A percentile compares a stretch with the other conserved stretches of the same genome.
Evolutionary conservation across 169 alveolate species (phyloP).

Genomic region (Miamiensis avidus): DNA sequence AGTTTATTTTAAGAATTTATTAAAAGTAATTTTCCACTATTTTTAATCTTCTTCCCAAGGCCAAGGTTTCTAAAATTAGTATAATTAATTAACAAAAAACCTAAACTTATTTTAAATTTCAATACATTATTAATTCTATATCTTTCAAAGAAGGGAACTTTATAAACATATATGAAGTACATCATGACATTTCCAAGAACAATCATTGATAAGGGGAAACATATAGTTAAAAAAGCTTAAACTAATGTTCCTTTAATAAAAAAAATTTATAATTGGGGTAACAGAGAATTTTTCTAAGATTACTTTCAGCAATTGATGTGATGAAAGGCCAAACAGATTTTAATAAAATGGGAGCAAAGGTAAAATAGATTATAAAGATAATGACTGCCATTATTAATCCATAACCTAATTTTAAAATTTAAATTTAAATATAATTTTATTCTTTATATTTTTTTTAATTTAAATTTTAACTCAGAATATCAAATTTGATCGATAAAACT

Average conservation of each 20-base stretch:
- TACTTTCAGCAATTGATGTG: neutral
- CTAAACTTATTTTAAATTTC: too few species aligned
- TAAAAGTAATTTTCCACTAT: conserved; percentile 34
- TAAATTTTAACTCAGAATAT: too few species aligned
- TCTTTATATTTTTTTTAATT: conserved; percentile 1
- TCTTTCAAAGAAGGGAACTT: conserved; percentile 71
- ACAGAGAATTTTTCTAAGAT: neutral
- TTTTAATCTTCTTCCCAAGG: conserved; percentile 65
- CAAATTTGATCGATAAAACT: too few species aligned
- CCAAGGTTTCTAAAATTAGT: conserved; percentile 49
- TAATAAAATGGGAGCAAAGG: conserved; percentile 7
- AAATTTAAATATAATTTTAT: conserved; percentile 5
- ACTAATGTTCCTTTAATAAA: conserved; percentile 19
- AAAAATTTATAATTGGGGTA: neutral
- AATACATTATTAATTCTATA: conserved; percentile 40
- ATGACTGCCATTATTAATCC: conserved; percentile 34
- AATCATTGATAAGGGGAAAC: conserved; percentile 27
- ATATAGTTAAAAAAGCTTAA: conserved; percentile 9
- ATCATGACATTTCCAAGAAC: conserved; percentile 36
- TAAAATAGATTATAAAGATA: conserved; percentile 2
- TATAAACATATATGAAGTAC: conserved; percentile 50
- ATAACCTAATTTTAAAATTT: conserved; percentile 24
- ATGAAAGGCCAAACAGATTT: conserved; percentile 1
- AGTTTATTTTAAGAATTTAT: conserved; percentile 9
- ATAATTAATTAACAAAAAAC: too few species aligned